A percentile compares a stretch with the other conserved stretches of the same genome.
Conservation (phyloP, 1,139 yeast species). For the Taphrina communis region DNA sequence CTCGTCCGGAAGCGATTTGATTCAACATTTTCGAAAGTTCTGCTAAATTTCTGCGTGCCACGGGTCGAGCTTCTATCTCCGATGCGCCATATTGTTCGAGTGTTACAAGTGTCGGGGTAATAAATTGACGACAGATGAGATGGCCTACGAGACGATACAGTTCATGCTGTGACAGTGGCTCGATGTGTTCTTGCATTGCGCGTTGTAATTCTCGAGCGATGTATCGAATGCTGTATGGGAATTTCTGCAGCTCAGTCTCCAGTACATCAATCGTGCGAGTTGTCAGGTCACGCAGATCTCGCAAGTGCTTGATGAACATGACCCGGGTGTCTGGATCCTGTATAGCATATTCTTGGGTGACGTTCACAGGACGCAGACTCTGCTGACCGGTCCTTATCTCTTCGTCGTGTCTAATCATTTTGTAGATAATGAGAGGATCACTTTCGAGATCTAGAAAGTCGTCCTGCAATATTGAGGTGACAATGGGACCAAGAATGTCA, state of each 20-base stretch:
- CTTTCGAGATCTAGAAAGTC: slow-evolving; percentile 74
- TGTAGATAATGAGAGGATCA: slow-evolving; percentile 69
- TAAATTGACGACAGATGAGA: slow-evolving; percentile 66
- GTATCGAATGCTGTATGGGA: slow-evolving; percentile 71
- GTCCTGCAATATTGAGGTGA: slow-evolving; percentile 59
- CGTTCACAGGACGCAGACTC: slow-evolving; percentile 57
- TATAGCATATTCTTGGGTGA: slow-evolving; percentile 73
- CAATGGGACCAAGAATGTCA: slow-evolving; percentile 61
- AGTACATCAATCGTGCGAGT: slow-evolving; percentile 63
- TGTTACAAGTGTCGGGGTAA: slow-evolving; percentile 67
- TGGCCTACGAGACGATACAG: slow-evolving; percentile 73
- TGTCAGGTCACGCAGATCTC: slow-evolving; percentile 72
- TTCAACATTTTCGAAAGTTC: slow-evolving; percentile 66
- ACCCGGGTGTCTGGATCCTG: slow-evolving; percentile 73
- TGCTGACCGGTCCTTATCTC: slow-evolving; percentile 54
- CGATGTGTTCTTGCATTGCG: slow-evolving; percentile 57
- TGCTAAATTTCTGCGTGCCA: slow-evolving; percentile 60
- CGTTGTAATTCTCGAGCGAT: slow-evolving; percentile 55
- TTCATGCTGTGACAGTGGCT: slow-evolving; percentile 58
- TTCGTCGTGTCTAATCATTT: slow-evolving; percentile 58
- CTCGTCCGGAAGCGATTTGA: slow-evolving; percentile 70
- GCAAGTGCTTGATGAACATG: slow-evolving; percentile 74
- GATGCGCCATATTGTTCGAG: slow-evolving; percentile 71
- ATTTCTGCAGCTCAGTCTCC: slow-evolving; percentile 54
- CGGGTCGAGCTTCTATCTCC: slow-evolving; percentile 49